phyloP scores from a whole-genome alignment of 345 rosid species.

The Microcos paniculata region DNA sequence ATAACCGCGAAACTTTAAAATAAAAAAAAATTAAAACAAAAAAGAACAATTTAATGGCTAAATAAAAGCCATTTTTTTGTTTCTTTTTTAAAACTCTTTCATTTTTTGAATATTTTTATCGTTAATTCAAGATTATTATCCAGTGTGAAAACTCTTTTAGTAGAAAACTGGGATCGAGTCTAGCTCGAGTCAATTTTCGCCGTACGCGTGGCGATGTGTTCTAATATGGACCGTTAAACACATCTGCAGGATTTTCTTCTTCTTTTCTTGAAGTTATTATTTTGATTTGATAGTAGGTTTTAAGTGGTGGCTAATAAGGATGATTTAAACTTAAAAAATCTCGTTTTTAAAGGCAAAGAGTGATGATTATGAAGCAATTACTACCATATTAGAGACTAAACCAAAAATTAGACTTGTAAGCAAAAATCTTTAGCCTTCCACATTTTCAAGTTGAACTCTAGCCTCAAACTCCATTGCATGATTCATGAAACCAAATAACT shows the following conservation, averaged over 20 bases:
- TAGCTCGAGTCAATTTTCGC: not conserved
- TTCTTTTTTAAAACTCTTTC: not conserved
- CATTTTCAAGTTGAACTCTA: too few relatives aligned
- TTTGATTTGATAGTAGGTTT: not conserved
- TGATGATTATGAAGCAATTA: too few relatives aligned
- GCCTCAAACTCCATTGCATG: too few relatives aligned
- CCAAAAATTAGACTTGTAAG: too few relatives aligned
- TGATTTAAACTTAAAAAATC: constrained; percentile 13
- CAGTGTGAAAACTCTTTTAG: not conserved
- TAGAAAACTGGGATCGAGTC: not conserved
- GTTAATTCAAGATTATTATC: not conserved
- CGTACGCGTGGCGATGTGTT: not conserved
- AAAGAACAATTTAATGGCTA: not conserved
- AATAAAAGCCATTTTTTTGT: not conserved
- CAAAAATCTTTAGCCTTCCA: too few relatives aligned
- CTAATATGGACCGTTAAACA: not conserved
- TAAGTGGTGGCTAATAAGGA: not conserved
- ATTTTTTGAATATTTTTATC: not conserved
- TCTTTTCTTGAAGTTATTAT: not conserved
- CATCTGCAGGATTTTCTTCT: not conserved
- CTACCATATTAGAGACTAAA: too few relatives aligned
- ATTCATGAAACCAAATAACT: too few relatives aligned
- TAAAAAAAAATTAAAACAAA: constrained; percentile 19
- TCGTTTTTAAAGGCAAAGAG: constrained; percentile 3
- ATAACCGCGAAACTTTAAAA: constrained; percentile 67